A percentile compares a stretch with the other conserved stretches of the same genome.
phyloP scores from a whole-genome alignment of 805 yeast genomes.

The Cyberlindnera galapagoensis region DNA sequence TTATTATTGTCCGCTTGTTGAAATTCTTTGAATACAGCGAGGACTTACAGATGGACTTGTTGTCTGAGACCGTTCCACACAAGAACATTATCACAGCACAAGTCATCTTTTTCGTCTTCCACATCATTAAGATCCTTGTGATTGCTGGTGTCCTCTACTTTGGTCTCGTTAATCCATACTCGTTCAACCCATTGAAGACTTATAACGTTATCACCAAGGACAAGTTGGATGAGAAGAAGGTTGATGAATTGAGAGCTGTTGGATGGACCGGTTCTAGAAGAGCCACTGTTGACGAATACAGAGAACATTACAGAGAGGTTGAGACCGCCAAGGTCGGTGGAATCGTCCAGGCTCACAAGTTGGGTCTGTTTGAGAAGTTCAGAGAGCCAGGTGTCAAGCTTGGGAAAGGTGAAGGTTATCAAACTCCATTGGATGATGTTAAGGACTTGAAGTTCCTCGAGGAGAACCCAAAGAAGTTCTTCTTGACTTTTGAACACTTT shows the following conservation, averaged over 20 bases:
- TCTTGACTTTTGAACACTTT: slow-evolving; percentile 50
- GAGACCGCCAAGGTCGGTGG: slow-evolving; percentile 67
- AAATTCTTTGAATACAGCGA: slow-evolving; percentile 31
- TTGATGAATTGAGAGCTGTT: slow-evolving; percentile 44
- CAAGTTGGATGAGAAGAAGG: slow-evolving; percentile 27
- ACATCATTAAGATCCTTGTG: slow-evolving; percentile 51
- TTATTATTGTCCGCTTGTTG: slow-evolving; percentile 23
- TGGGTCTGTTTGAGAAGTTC: slow-evolving; percentile 60
- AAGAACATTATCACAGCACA: slow-evolving; percentile 43
- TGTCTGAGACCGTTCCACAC: slow-evolving; percentile 40
- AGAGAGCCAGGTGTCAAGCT: slow-evolving; percentile 54
- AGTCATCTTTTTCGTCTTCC: slow-evolving; percentile 64
- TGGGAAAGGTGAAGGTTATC: slow-evolving; percentile 79
- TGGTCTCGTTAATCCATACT: slow-evolving; percentile 76
- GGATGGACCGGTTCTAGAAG: slow-evolving; percentile 97
- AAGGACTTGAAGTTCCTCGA: slow-evolving; percentile 33
- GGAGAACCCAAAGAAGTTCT: slow-evolving; percentile 38
- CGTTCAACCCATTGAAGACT: slow-evolving; percentile 35
- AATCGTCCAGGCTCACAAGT: slow-evolving; percentile 65
- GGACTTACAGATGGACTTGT: slow-evolving; percentile 38
- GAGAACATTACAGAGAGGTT: slow-evolving; percentile 57
- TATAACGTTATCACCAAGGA: slow-evolving; percentile 29
- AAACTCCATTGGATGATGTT: slow-evolving; percentile 38
- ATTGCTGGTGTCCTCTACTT: slow-evolving; percentile 53
- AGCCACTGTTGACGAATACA: slow-evolving; percentile 63